These are phyloP conservation scores for Alnus glutinosa DNA, from an alignment of 306 rosid species.

Conservation along the genomic window DNA sequence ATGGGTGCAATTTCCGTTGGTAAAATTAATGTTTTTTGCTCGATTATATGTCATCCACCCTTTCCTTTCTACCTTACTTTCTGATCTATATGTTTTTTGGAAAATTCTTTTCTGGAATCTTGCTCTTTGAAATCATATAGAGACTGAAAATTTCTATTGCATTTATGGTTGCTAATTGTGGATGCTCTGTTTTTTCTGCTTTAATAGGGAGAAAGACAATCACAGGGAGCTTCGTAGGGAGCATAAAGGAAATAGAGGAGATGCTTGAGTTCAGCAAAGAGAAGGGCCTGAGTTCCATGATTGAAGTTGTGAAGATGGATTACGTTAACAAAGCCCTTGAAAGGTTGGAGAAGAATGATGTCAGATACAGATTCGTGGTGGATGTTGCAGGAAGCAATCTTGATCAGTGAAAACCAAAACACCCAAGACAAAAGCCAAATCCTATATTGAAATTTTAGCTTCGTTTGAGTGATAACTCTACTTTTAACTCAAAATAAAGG, in stretches of 20 bases:
- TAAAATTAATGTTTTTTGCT: too few species aligned
- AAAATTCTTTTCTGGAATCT: not conserved
- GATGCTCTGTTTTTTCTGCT: not conserved
- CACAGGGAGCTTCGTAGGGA: conserved; percentile 90
- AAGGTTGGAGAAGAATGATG: conserved; percentile 89
- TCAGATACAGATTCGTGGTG: conserved; percentile 84
- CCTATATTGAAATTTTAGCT: not conserved
- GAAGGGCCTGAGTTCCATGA: conserved; percentile 60
- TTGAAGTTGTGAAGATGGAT: conserved; percentile 77
- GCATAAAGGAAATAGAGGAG: conserved; percentile 82
- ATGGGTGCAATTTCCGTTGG: too few species aligned
- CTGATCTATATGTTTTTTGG: too few species aligned
- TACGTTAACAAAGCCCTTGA: conserved; percentile 75
- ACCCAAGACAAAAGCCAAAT: not conserved
- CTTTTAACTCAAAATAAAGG: too few species aligned
- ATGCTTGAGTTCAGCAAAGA: conserved; percentile 81
- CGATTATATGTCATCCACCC: too few species aligned
- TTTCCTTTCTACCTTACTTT: too few species aligned
- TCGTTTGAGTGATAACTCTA: not conserved
- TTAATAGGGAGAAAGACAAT: conserved; percentile 69
- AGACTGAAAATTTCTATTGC: not conserved
- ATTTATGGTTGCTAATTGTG: not conserved
- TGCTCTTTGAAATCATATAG: not conserved
- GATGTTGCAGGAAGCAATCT: conserved; percentile 84
- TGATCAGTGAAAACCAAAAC: conserved; percentile 21